A percentile compares a stretch with the other conserved stretches of the same genome.
Evolutionary conservation across 257 asterid species (phyloP).

Genomic region (Primulina eburnea): DNA sequence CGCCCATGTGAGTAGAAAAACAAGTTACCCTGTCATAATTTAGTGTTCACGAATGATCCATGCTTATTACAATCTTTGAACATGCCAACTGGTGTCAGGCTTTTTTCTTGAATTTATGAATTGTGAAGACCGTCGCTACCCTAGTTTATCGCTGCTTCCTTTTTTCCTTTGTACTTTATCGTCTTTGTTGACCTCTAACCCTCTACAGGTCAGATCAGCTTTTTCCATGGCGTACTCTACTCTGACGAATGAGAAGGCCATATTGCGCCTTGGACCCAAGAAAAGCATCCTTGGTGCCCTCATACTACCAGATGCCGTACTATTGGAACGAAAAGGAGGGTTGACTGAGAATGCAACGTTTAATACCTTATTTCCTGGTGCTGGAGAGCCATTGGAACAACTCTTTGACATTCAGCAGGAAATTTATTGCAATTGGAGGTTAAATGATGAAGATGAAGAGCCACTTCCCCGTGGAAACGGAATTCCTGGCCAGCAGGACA

Average conservation of each 20-base stretch:
- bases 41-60: not conserved
- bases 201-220: conserved; percentile 80
- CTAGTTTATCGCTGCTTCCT: not conserved
- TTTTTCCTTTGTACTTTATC: not conserved
- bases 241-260: conserved; percentile 60
- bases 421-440: conserved; percentile 68
- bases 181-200: not conserved
- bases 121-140: not conserved
- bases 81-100: not conserved
- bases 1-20: conserved; percentile 4
- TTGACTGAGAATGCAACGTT: conserved; percentile 45
- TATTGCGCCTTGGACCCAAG: conserved; percentile 55
- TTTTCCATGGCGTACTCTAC: conserved; percentile 74
- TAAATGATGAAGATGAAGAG: conserved; percentile 62
- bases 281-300: conserved; percentile 83
- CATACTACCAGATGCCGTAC: conserved; percentile 72
- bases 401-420: conserved; percentile 43
- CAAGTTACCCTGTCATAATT: not conserved
- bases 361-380: conserved; percentile 52
- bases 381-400: conserved; percentile 48
- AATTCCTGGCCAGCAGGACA: conserved; percentile 18
- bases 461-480: conserved; percentile 62
- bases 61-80: conserved; percentile 2
- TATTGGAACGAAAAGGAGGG: conserved; percentile 88
- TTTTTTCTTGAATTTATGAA: not conserved